Conservation (phyloP, 331 rosid genomes). For the Dryas integrifolia region DNA sequence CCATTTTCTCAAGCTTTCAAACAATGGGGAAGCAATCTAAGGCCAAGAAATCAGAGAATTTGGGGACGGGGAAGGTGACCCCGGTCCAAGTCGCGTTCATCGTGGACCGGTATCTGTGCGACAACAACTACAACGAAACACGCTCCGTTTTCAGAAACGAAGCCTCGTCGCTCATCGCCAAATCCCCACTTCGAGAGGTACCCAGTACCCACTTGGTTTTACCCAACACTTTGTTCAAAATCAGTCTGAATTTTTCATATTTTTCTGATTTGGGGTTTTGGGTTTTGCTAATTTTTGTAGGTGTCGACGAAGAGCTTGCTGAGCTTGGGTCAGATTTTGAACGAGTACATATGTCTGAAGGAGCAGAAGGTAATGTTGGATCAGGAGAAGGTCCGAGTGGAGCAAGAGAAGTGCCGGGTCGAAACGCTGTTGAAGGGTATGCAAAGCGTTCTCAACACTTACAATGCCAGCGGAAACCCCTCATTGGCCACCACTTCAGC, state of each 20-base stretch:
- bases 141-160: conserved; percentile 56
- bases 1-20: background rate
- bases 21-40: conserved; percentile 62
- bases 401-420: conserved; percentile 58
- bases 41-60: conserved; percentile 34
- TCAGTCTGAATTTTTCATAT: no score
- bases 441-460: conserved; percentile 53
- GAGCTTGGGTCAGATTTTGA: conserved; percentile 58
- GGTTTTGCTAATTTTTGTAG: conserved; percentile 30
- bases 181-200: conserved; percentile 65
- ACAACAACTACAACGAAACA: conserved; percentile 50
- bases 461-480: conserved; percentile 37
- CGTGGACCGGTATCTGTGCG: conserved; percentile 69
- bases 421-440: conserved; percentile 59
- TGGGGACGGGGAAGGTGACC: conserved; percentile 57
- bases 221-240: background rate
- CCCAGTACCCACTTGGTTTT: conserved; percentile 24
- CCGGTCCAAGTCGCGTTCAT: conserved; percentile 80
- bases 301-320: conserved; percentile 57
- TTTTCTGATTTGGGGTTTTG: background rate
- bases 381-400: conserved; percentile 53
- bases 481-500: conserved; percentile 9
- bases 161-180: conserved; percentile 65
- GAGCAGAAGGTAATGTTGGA: conserved; percentile 64
- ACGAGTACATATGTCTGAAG: conserved; percentile 72